Conservation (phyloP, 495 filamentous ascomycete genomes). For the Letharia columbiana region DNA sequence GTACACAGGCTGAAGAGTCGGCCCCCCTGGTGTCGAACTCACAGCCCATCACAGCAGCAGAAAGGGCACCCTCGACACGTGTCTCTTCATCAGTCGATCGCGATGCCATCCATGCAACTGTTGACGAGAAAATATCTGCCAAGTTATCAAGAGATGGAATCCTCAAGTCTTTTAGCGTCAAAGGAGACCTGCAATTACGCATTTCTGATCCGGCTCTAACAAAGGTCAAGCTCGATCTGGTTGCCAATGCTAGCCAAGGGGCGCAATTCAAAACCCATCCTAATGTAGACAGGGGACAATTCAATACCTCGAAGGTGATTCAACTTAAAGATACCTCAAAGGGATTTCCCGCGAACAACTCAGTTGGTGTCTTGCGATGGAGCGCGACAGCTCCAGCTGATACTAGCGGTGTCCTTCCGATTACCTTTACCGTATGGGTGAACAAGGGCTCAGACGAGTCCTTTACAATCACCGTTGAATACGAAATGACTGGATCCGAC, state of each 20-base stretch:
- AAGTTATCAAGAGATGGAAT: constrained; percentile 79
- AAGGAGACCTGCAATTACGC: constrained; percentile 80
- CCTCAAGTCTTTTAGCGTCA: constrained; percentile 74
- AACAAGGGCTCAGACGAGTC: constrained; percentile 72
- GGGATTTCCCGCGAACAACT: constrained; percentile 85
- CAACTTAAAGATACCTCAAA: constrained; percentile 76
- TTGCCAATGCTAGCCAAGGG: constrained; percentile 62
- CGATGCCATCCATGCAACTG: constrained; percentile 74
- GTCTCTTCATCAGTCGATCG: constrained; percentile 59
- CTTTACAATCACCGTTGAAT: constrained; percentile 83
- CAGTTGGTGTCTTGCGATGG: constrained; percentile 85
- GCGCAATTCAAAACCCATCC: constrained; percentile 89
- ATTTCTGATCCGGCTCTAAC: constrained; percentile 81
- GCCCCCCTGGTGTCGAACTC: constrained; percentile 65
- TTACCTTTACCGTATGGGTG: constrained; percentile 93
- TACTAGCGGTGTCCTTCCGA: constrained; percentile 63
- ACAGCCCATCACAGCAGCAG: constrained; percentile 45
- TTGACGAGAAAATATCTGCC: constrained; percentile 80
- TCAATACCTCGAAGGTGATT: constrained; percentile 67
- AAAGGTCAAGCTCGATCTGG: constrained; percentile 75
- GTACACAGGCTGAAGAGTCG: constrained; percentile 64
- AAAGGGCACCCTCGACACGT: constrained; percentile 51
- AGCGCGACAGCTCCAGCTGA: constrained; percentile 65
- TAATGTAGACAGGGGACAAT: constrained; percentile 81
- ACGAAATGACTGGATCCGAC: constrained; percentile 74